Base-by-base conservation (phyloP, 345 rosid species). In the Lepidium sativum region DNA sequence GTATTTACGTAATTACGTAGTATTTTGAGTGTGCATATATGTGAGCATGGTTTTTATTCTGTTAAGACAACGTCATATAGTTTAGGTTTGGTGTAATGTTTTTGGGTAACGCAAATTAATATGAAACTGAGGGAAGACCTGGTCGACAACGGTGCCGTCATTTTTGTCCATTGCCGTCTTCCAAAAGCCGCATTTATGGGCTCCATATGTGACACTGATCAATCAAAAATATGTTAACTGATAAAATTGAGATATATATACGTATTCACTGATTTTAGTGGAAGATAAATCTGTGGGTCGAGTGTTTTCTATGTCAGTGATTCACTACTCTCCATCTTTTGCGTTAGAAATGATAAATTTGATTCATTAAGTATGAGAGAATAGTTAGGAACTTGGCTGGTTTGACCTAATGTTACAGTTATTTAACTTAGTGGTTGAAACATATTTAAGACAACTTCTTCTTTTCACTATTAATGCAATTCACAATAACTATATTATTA, bases 121-220 rank as follows among this genome's bases (percentile, higher is more conserved):
- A 39, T 43, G 5, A 59, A 50, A 52, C 25, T 44, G 53, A 33
- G 54, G 17, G 21, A 52, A 17, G 48, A 37, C 48, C 54, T 27
- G 31, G 68, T 61, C 62, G 16, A 54, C 43, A 52, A 37, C 54
- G 55, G 48, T 55, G 68, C 74, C 74, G 55, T 61, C 68, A 61
- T 44, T 48, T 23, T 29, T 43, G 62, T 61, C 74, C 11, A 43
- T 68, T 29, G 12, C 15, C 67, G 32, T 60, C 54, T 52, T 61
- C 68, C 68, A 53, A 70, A 52, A 70, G 68, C 56, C 56, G 63
- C 48, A 62, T 53, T 70, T 53, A 33, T 44, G 56, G 74, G 44
- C 54, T 43, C 31, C 31, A 27, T 27, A 27, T 27, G 31, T 27
- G 31, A 27, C 31, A 27, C 31, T 27, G 31, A 27, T 27, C 7